Base-by-base conservation (phyloP, 352 stramenopile species). In the Phytopythium delawarense region DNA sequence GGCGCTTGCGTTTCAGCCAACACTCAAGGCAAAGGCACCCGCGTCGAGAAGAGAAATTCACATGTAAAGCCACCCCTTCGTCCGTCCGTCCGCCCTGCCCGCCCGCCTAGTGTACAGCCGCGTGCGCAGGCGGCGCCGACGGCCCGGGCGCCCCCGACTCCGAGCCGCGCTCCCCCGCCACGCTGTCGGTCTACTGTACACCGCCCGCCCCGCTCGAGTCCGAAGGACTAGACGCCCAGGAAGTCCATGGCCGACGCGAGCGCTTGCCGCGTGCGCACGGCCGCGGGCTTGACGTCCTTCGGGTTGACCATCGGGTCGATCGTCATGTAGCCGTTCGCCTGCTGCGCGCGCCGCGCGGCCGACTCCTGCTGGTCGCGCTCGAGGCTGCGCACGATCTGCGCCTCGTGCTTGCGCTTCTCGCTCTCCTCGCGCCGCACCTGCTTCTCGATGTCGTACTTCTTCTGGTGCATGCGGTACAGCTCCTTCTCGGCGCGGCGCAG, bases 391-490 rank as follows among this genome's bases (percentile, higher is more conserved):
- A 91, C 81, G 58, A 95, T 95, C 44, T 89, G 72, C 18, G 76
- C 84, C 66, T 95, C 87, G 66, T 95, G 82, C 66, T 91, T 90
- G 72, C 84, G 81, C 67, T 90, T 91, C 73, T 94, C 86, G 65
- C 64, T 92, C 76, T 94, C 86, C 55, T 94, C 86, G 49, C 86
- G 83, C 4, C 86, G 80, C 49, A 92, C 81, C 46, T 83, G 64
- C 68, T 89, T 88, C 62, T 94, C 86, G 61, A 94, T 94, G 69
- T 94, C 83, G 74, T 92, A 94, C 69, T 94, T 94, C 70, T 92
- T 92, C 71, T 94, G 87, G 73, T 93, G 87, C 87, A 95, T 95
- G 34, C 87, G 87, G 65, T 95, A 95, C 13, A 95, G 71, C 65
- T 95, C 87, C 69, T 93, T 93, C 66, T 95, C 87, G 30, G 87